Percentiles rank a stretch among this genome's conserved stretches.
Conservation (phyloP, 1,139 yeast species). For the Lodderomyces elongisporus region DNA sequence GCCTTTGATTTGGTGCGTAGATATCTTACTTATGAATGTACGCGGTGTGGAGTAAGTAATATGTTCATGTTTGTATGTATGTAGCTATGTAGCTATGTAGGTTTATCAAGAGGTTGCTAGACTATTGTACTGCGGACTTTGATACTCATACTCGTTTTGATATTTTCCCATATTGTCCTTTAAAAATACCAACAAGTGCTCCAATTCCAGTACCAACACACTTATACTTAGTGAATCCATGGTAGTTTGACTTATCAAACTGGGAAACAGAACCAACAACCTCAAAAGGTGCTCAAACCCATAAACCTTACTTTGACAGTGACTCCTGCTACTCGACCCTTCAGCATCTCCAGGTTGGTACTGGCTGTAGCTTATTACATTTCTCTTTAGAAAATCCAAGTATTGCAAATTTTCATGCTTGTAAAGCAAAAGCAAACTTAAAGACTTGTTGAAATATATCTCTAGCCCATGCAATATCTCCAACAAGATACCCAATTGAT, state of each 20-base stretch:
- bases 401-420: slow-evolving; percentile 83
- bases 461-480: slow-evolving; percentile 69
- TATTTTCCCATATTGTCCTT: slow-evolving; percentile 44
- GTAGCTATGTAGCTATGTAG: no score
- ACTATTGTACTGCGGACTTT: slow-evolving; percentile 61
- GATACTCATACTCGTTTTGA: slow-evolving; percentile 45
- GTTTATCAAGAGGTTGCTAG: slow-evolving; percentile 27
- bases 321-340: slow-evolving; percentile 11
- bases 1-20: no score
- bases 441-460: slow-evolving; percentile 70
- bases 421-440: slow-evolving; percentile 72
- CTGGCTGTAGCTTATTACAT: slow-evolving; percentile 18
- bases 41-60: no score
- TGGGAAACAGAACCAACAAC: slow-evolving; percentile 73
- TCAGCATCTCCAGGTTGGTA: no score
- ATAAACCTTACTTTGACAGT: slow-evolving; percentile 43
- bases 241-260: slow-evolving; percentile 66
- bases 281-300: slow-evolving; percentile 78
- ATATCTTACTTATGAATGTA: no score
- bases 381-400: slow-evolving; percentile 42
- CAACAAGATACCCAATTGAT: slow-evolving; percentile 49
- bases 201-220: slow-evolving; percentile 39
- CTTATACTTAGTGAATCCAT: slow-evolving; percentile 78
- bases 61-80: no score
- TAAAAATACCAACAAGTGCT: slow-evolving; percentile 50